Percentiles rank a stretch among this genome's conserved stretches.
Conservation (phyloP, 2,329 filamentous ascomycete genomes). For the Colletotrichum ledebouriae region DNA sequence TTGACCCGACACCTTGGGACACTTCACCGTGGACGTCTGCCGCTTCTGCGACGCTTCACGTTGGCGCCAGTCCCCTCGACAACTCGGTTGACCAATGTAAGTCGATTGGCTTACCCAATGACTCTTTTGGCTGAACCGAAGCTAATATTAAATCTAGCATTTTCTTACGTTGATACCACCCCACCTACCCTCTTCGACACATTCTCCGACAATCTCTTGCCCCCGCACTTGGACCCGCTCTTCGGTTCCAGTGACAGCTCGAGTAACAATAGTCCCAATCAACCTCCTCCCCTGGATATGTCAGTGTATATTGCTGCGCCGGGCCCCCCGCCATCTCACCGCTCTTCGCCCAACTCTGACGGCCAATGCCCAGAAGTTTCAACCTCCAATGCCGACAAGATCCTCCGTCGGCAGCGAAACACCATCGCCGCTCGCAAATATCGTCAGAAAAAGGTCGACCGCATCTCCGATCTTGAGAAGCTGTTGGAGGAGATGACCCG, state of each 20-base stretch:
- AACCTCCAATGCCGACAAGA: conserved; percentile 44
- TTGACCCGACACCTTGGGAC: conserved; percentile 38
- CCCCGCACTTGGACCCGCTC: conserved; percentile 22
- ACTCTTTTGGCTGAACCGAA: conserved; percentile 4
- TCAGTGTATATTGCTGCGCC: conserved; percentile 22
- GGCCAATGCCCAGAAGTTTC: conserved; percentile 3
- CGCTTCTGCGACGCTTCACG: conserved; percentile 24
- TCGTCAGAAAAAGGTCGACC: conserved; percentile 77
- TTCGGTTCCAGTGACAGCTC: conserved; percentile 33
- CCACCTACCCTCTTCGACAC: conserved; percentile 39
- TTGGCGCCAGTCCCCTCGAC: conserved; percentile 39
- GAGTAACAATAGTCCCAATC: conserved; percentile 38
- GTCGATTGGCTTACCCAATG: neutral
- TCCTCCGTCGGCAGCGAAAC: conserved; percentile 74
- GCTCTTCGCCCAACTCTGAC: conserved; percentile 31
- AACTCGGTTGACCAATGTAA: conserved; percentile 32
- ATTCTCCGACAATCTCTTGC: conserved; percentile 27
- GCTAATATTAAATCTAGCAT: conserved; percentile 27
- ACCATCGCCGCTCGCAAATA: conserved; percentile 80
- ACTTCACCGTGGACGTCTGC: conserved; percentile 33
- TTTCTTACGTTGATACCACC: conserved; percentile 35
- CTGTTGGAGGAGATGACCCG: conserved; percentile 69
- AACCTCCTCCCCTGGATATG: conserved; percentile 35
- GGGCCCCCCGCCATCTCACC: conserved; percentile 17
- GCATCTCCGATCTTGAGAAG: conserved; percentile 72